These are phyloP conservation scores for Euphorbia schlechtendalii DNA, from an alignment of 441 rosid genomes.

Conservation along the genomic window DNA sequence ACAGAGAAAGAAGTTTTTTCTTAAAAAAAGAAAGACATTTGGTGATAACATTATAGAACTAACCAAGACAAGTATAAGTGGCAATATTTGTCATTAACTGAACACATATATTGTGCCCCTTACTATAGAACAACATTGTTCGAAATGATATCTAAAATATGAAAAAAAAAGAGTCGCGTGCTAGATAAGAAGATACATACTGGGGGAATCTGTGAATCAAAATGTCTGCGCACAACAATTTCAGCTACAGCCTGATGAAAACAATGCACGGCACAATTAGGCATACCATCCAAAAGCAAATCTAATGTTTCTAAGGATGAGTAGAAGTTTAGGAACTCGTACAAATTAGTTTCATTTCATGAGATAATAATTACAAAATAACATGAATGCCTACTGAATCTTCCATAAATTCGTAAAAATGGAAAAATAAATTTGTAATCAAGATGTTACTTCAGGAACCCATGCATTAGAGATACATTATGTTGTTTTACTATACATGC, in stretches of 20 bases:
- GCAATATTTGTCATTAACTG: background rate
- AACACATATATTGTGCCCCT: background rate
- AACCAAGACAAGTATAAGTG: background rate
- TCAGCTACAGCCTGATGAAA: conserved; percentile 76
- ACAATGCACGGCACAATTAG: background rate
- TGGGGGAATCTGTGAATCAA: conserved; percentile 49
- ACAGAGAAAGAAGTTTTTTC: background rate
- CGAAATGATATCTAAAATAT: background rate
- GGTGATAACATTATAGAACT: background rate
- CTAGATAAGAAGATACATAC: conserved; percentile 36
- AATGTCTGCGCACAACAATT: conserved; percentile 62
- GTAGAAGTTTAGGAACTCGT: background rate
- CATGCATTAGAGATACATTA: background rate
- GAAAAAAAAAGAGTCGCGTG: background rate
- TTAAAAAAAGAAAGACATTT: no score
- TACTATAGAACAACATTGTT: background rate
- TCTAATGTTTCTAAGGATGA: background rate
- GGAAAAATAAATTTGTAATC: background rate
- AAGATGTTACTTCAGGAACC: background rate
- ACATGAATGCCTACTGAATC: background rate
- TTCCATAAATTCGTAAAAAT: background rate
- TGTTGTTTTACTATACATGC: background rate
- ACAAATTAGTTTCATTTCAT: background rate
- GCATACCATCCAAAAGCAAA: background rate
- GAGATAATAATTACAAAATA: background rate